These are phyloP conservation scores for Backusella parvicylindrica DNA, from an alignment of 192 early-diverging fungal species.

Conservation along the genomic window DNA sequence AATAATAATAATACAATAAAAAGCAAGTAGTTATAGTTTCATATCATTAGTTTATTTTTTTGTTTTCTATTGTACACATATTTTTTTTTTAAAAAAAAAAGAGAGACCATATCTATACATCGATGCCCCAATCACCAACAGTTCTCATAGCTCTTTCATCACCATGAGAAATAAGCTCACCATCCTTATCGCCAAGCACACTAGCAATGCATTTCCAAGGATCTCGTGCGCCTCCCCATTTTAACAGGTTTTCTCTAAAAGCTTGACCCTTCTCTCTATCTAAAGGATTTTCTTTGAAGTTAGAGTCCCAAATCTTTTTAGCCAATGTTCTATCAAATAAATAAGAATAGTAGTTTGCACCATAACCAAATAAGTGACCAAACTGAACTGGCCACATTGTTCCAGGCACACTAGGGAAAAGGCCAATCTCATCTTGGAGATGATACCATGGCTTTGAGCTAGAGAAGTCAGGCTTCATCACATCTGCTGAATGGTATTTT, in stretches of 20 bases:
- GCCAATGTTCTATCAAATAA: conserved; percentile 85
- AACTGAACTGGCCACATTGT: conserved; percentile 92
- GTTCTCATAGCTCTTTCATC: conserved; percentile 63
- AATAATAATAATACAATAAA: neutral
- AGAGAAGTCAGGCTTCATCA: conserved; percentile 45
- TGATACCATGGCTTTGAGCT: conserved; percentile 53
- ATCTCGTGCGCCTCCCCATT: conserved; percentile 93
- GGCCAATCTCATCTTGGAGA: conserved; percentile 57
- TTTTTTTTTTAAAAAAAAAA: neutral
- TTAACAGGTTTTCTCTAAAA: conserved; percentile 69
- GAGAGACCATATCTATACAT: conserved; percentile 14
- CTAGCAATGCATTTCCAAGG: conserved; percentile 79
- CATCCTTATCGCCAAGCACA: conserved; percentile 53
- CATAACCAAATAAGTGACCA: conserved; percentile 88
- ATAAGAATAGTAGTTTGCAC: conserved; percentile 94
- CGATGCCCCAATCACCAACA: conserved; percentile 70
- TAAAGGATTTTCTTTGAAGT: conserved; percentile 66
- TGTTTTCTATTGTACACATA: neutral
- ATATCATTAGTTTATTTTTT: neutral
- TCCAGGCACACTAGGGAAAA: conserved; percentile 67
- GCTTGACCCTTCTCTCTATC: conserved; percentile 61
- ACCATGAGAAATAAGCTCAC: conserved; percentile 49
- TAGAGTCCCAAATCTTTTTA: conserved; percentile 66
- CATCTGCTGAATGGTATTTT: conserved; percentile 68
- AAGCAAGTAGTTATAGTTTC: neutral